These are phyloP conservation scores for Lasiodiplodia gonubiensis DNA, from an alignment of 2,329 filamentous ascomycete species.

Conservation along the genomic window DNA sequence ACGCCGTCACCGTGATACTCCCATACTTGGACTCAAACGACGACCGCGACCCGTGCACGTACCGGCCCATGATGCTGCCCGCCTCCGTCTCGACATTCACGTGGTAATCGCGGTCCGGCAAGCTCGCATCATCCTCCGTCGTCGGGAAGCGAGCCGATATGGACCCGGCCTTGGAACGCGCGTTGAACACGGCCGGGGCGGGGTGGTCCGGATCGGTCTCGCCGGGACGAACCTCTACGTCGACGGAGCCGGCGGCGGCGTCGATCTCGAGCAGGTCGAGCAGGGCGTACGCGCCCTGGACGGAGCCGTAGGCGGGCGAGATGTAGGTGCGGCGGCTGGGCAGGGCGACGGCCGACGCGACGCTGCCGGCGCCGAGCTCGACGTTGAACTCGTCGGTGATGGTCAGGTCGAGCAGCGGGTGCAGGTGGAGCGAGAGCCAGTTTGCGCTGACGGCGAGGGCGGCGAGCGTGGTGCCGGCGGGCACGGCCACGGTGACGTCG, in stretches of 20 bases:
- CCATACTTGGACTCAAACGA: not conserved
- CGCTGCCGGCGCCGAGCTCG: not conserved
- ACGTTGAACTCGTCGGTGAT: not conserved
- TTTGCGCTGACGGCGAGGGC: slow-evolving; percentile 1
- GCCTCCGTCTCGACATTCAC: not conserved
- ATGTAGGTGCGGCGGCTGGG: slow-evolving; percentile 18
- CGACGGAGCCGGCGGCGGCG: not conserved
- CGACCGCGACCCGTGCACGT: slow-evolving; percentile 6
- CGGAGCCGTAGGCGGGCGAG: not conserved
- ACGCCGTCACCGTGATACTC: not conserved
- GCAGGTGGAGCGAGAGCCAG: slow-evolving; percentile 9
- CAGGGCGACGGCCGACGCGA: not conserved
- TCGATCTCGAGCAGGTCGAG: slow-evolving; percentile 22
- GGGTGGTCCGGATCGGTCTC: not conserved
- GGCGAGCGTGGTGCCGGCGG: not conserved
- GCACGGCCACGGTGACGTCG: slow-evolving; percentile 3
- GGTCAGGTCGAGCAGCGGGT: not conserved
- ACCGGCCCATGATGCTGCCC: not conserved
- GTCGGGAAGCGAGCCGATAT: not conserved
- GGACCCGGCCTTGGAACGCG: not conserved
- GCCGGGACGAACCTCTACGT: not conserved
- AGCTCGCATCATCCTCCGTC: not conserved
- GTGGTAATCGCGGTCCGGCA: not conserved
- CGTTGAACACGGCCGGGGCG: slow-evolving; percentile 1
- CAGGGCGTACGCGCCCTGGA: not conserved